Evolutionary conservation across 768 basidiomycete genomes (phyloP).

Genomic region (Boletus pseudopeckii): DNA sequence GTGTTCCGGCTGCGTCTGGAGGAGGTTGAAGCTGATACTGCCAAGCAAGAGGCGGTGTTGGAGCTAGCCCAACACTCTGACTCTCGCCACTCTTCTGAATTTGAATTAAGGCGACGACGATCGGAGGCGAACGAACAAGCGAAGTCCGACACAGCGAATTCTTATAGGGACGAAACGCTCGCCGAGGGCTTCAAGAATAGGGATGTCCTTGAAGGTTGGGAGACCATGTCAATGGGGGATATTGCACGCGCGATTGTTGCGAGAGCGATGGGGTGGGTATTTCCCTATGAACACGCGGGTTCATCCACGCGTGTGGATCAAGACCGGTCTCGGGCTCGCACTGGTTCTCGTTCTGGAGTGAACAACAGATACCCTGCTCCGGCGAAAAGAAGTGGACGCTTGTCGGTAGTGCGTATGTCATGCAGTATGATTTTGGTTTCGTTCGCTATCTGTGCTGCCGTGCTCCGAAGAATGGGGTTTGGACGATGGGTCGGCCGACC

Average conservation of each 20-base stretch:
- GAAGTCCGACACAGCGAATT: not conserved
- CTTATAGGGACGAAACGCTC: not conserved
- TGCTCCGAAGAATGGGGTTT: slow-evolving; percentile 26
- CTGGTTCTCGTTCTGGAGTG: not conserved
- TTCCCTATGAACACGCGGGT: slow-evolving; percentile 15
- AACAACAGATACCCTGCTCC: slow-evolving; percentile 1
- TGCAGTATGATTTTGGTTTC: slow-evolving; percentile 26
- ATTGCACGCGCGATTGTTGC: slow-evolving; percentile 16
- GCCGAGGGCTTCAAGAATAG: not conserved
- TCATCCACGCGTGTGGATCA: not conserved
- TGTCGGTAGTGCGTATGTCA: slow-evolving; percentile 14
- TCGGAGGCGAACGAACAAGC: not conserved
- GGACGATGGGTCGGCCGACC: slow-evolving; percentile 23
- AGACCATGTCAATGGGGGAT: slow-evolving; percentile 5
- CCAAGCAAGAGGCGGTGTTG: slow-evolving; percentile 11
- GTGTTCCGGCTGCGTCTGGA: slow-evolving; percentile 27
- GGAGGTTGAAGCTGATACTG: slow-evolving; percentile 22
- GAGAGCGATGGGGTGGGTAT: slow-evolving; percentile 23
- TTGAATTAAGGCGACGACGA: not conserved
- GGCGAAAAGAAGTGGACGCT: slow-evolving; percentile 1
- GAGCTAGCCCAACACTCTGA: not conserved
- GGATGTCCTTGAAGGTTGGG: not conserved
- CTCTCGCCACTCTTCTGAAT: not conserved
- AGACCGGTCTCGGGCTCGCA: not conserved
- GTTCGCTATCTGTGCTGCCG: slow-evolving; percentile 25